These are phyloP conservation scores for Lactifluus volemus DNA, from an alignment of 768 basidiomycete genomes.

Conservation along the genomic window DNA sequence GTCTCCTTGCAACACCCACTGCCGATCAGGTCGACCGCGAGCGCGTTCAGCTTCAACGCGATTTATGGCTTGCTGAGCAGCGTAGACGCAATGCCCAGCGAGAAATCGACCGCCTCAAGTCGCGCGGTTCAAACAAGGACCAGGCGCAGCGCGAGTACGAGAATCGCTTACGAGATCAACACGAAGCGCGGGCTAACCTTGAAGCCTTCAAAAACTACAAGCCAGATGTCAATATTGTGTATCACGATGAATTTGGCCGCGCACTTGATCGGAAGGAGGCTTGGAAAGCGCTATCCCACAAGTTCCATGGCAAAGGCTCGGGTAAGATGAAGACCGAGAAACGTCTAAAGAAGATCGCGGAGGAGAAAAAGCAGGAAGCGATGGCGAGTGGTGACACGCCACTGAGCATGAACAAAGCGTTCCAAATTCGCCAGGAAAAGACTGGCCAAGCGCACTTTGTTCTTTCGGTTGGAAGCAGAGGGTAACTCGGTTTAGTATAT, in stretches of 20 bases:
- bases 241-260: slow-evolving; percentile 94
- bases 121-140: slow-evolving; percentile 78
- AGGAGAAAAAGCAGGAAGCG: slow-evolving; percentile 88
- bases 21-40: slow-evolving; percentile 71
- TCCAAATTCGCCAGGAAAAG: slow-evolving; percentile 89
- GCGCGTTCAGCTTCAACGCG: slow-evolving; percentile 70
- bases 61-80: slow-evolving; percentile 86
- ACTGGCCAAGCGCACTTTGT: slow-evolving; percentile 96
- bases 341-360: slow-evolving; percentile 91
- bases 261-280: slow-evolving; percentile 88
- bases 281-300: slow-evolving; percentile 96
- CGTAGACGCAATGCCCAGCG: slow-evolving; percentile 66
- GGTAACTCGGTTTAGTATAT: slow-evolving; percentile 41
- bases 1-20: slow-evolving; percentile 61
- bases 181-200: slow-evolving; percentile 73
- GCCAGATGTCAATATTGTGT: slow-evolving; percentile 92
- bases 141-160: slow-evolving; percentile 93
- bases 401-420: slow-evolving; percentile 88
- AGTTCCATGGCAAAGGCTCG: slow-evolving; percentile 96
- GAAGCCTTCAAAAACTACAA: slow-evolving; percentile 91
- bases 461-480: slow-evolving; percentile 86
- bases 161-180: slow-evolving; percentile 84
- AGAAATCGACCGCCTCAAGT: slow-evolving; percentile 68
- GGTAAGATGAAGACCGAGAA: slow-evolving; percentile 98
- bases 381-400: slow-evolving; percentile 97